phyloP scores from a whole-genome alignment of 192 early-diverging fungal species.

The Phlyctochytrium planicorne region DNA sequence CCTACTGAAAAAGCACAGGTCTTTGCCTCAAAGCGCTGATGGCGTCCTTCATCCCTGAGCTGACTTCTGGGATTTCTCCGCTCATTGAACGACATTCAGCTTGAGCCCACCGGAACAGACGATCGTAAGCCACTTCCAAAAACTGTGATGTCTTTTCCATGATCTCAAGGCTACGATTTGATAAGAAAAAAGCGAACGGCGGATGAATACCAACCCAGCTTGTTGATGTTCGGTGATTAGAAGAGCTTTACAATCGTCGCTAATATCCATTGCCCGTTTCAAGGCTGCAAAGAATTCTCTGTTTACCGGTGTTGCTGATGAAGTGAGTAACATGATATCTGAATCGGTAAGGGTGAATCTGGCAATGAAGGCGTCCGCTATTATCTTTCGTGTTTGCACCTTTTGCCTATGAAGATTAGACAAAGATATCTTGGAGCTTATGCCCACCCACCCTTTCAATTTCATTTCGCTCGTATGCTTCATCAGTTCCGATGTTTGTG shows the following conservation, averaged over 20 bases:
- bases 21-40: conserved; percentile 66
- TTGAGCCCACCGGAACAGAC: conserved; percentile 74
- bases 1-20: conserved; percentile 74
- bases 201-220: conserved; percentile 52
- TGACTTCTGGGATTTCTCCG: conserved; percentile 69
- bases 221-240: conserved; percentile 74
- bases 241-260: conserved; percentile 68
- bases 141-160: conserved; percentile 69
- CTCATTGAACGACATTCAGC: conserved; percentile 64
- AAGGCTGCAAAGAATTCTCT: conserved; percentile 71
- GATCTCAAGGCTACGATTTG: conserved; percentile 59
- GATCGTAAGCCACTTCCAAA: conserved; percentile 75
- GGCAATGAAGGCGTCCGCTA: conserved; percentile 66
- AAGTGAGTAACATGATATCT: conserved; percentile 61
- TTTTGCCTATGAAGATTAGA: conserved; percentile 37
- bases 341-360: conserved; percentile 70
- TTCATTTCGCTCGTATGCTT: conserved; percentile 66
- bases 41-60: conserved; percentile 59
- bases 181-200: not conserved
- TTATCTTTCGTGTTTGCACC: conserved; percentile 51
- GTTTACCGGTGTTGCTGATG: conserved; percentile 48
- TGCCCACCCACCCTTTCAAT: conserved; percentile 52
- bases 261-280: conserved; percentile 65
- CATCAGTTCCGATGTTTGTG: conserved; percentile 60
- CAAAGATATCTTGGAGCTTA: not conserved